phyloP scores from a whole-genome alignment of 805 yeast genomes.

The Nakazawaea holstii region DNA sequence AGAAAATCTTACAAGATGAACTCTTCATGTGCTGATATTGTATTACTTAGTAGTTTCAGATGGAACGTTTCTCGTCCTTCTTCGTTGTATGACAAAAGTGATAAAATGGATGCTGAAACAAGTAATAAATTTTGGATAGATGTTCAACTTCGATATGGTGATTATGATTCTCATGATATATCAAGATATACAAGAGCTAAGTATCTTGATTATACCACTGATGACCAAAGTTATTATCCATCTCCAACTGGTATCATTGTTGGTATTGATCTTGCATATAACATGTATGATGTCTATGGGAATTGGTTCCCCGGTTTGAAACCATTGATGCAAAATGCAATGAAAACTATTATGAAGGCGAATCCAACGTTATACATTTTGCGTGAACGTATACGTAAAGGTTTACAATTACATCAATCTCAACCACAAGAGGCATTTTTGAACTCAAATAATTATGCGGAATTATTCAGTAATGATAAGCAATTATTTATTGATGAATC shows the following conservation, averaged over 20 bases:
- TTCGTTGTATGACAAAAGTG: slow-evolving; percentile 65
- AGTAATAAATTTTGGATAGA: slow-evolving; percentile 88
- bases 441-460: slow-evolving; percentile 86
- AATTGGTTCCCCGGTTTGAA: slow-evolving; percentile 97
- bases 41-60: slow-evolving; percentile 63
- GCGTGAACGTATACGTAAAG: slow-evolving; percentile 91
- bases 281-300: slow-evolving; percentile 94
- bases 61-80: slow-evolving; percentile 89
- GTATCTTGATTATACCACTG: slow-evolving; percentile 88
- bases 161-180: slow-evolving; percentile 95
- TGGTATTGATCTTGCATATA: slow-evolving; percentile 90
- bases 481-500: slow-evolving; percentile 90
- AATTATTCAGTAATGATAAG: slow-evolving; percentile 76
- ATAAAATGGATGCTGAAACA: slow-evolving; percentile 50
- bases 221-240: slow-evolving; percentile 80
- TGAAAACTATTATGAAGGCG: slow-evolving; percentile 90
- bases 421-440: slow-evolving; percentile 90
- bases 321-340: slow-evolving; percentile 82
- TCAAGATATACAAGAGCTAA: slow-evolving; percentile 91
- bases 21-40: slow-evolving; percentile 89
- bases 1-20: slow-evolving; percentile 96
- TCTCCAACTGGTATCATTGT: slow-evolving; percentile 89
- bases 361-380: slow-evolving; percentile 90
- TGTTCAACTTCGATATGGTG: slow-evolving; percentile 93
- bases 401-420: slow-evolving; percentile 86